phyloP scores from a whole-genome alignment of 495 filamentous ascomycete genomes.

The Aspergillus baeticus region DNA sequence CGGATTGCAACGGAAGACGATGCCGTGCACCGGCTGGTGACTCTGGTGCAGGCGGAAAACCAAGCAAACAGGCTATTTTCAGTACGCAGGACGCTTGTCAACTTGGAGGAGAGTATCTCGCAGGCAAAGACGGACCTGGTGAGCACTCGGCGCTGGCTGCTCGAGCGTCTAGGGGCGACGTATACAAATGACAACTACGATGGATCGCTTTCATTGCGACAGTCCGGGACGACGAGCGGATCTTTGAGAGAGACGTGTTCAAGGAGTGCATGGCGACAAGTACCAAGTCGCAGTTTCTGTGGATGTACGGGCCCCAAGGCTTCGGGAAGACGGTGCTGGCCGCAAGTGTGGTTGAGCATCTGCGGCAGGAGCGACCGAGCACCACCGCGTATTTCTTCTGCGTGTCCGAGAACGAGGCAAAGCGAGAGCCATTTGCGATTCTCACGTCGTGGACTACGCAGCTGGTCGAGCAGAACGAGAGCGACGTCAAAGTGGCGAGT shows the following conservation, averaged over 20 bases:
- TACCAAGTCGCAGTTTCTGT: not conserved
- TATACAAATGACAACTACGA: constrained; percentile 2
- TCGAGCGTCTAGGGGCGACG: not conserved
- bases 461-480: not conserved
- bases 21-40: not conserved
- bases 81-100: not conserved
- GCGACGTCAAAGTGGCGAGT: not conserved
- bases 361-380: not conserved
- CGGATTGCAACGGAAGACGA: not conserved
- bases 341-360: not conserved
- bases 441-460: not conserved
- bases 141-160: not conserved
- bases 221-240: not conserved
- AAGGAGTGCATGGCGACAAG: not conserved
- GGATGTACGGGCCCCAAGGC: not conserved
- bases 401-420: not conserved
- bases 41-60: not conserved
- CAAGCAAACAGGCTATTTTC: not conserved
- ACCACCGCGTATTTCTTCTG: constrained; percentile 3
- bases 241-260: not conserved
- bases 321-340: not conserved
- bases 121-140: not conserved
- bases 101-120: not conserved
- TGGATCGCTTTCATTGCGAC: not conserved
- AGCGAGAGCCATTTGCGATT: not conserved